A percentile compares a stretch with the other conserved stretches of the same genome.
These are phyloP conservation scores for Endocladia muricata DNA, from an alignment of 31 red algal species.

Conservation along the genomic window DNA sequence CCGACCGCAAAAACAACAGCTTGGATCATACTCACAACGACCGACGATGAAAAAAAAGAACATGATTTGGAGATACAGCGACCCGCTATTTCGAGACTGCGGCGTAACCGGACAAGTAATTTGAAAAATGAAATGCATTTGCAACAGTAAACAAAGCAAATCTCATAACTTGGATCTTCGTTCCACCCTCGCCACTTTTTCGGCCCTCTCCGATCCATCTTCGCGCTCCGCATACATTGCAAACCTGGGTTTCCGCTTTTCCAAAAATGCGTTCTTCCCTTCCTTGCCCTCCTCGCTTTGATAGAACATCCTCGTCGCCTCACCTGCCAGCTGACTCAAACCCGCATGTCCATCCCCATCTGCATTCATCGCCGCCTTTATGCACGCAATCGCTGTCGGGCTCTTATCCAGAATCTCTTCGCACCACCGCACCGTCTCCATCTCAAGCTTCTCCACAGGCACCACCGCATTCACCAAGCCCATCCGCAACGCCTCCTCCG, in stretches of 20 bases:
- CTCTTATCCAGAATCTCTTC: conserved; percentile 62
- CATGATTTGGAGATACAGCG: no score
- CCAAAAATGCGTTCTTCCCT: conserved; percentile 84
- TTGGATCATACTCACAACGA: no score
- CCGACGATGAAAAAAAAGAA: no score
- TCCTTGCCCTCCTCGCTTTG: conserved; percentile 79
- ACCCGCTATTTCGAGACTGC: no score
- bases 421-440: conserved; percentile 73
- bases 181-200: not conserved
- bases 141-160: no score
- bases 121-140: no score
- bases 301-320: conserved; percentile 82
- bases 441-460: conserved; percentile 43
- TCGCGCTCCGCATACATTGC: conserved; percentile 4
- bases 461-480: conserved; percentile 88
- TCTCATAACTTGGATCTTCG: not conserved
- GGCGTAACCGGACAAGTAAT: no score
- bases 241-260: conserved; percentile 76
- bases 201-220: no score
- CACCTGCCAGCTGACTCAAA: conserved; percentile 75
- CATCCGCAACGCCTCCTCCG: conserved; percentile 57
- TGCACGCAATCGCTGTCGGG: conserved; percentile 74
- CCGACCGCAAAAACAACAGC: no score
- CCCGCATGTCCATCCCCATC: conserved; percentile 82
- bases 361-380: conserved; percentile 94